Evolutionary conservation across 306 rosid genomes (phyloP).

Genomic region (Castanopsis chinensis): DNA sequence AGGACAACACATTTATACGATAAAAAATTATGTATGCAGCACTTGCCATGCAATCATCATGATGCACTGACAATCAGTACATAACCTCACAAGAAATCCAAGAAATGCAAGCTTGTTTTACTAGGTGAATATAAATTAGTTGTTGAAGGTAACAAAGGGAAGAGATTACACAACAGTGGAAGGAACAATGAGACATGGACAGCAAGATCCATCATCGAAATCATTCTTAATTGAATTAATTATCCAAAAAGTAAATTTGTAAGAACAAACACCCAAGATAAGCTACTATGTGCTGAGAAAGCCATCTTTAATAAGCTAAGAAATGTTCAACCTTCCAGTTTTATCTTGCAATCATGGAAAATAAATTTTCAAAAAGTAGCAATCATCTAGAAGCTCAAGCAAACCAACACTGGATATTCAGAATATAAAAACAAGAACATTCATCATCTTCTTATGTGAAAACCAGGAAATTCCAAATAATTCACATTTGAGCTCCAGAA

Average conservation of each 20-base stretch:
- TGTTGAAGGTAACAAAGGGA: slow-evolving; percentile 6
- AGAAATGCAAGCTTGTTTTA: slow-evolving; percentile 3
- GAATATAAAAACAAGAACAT: slow-evolving; percentile 10
- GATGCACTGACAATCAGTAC: slow-evolving; percentile 2
- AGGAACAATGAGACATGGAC: background rate
- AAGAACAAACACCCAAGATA: background rate
- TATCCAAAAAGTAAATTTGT: background rate
- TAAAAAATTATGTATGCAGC: background rate
- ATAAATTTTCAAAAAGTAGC: background rate
- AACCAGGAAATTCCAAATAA: slow-evolving; percentile 12
- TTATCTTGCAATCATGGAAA: background rate
- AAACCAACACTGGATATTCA: slow-evolving; percentile 14
- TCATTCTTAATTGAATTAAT: background rate
- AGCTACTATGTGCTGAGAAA: background rate
- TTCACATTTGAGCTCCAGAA: slow-evolving; percentile 4
- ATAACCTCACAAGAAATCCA: slow-evolving; percentile 10
- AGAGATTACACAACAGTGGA: slow-evolving; percentile 15
- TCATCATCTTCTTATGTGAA: slow-evolving; percentile 6
- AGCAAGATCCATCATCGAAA: slow-evolving; percentile 11
- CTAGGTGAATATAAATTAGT: background rate
- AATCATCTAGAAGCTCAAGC: slow-evolving; percentile 9
- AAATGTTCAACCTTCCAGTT: background rate
- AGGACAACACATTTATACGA: slow-evolving; percentile 3
- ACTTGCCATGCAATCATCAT: background rate
- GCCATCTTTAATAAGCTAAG: background rate